Conservation (phyloP, 2,329 filamentous ascomycete species). For the Paraphoma chrysanthemicola region DNA sequence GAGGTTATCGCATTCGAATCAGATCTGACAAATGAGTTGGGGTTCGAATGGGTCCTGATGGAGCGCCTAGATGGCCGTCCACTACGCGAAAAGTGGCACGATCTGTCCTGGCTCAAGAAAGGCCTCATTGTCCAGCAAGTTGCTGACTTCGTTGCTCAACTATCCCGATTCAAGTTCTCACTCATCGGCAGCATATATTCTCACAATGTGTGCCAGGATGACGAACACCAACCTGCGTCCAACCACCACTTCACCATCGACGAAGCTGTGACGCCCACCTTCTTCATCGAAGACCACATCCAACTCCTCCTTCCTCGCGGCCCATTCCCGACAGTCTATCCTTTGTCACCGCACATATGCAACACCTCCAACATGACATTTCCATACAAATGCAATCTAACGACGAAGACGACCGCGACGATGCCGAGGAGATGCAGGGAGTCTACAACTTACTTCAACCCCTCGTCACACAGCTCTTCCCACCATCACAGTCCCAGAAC, state of each 20-base stretch:
- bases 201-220: not conserved
- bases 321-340: not conserved
- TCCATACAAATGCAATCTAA: not conserved
- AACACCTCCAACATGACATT: not conserved
- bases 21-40: constrained; percentile 3
- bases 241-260: not conserved
- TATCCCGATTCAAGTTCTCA: not conserved
- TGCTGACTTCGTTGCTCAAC: not conserved
- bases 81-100: constrained; percentile 5
- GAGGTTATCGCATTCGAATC: not conserved
- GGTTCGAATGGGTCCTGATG: constrained; percentile 14
- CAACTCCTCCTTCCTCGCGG: not conserved
- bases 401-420: not conserved
- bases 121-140: constrained; percentile 1
- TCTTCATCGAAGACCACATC: constrained; percentile 1
- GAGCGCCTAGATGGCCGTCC: not conserved
- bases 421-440: not conserved
- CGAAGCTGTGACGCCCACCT: not conserved
- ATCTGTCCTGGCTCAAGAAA: constrained; percentile 9
- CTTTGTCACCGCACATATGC: not conserved
- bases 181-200: not conserved
- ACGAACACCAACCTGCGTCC: not conserved
- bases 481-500: not conserved
- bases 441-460: not conserved
- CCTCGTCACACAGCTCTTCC: not conserved